Percentiles rank a stretch among this genome's conserved stretches.
These are phyloP conservation scores for Sugiyamaella smithiae DNA, from an alignment of 805 yeast genomes.

Conservation along the genomic window DNA sequence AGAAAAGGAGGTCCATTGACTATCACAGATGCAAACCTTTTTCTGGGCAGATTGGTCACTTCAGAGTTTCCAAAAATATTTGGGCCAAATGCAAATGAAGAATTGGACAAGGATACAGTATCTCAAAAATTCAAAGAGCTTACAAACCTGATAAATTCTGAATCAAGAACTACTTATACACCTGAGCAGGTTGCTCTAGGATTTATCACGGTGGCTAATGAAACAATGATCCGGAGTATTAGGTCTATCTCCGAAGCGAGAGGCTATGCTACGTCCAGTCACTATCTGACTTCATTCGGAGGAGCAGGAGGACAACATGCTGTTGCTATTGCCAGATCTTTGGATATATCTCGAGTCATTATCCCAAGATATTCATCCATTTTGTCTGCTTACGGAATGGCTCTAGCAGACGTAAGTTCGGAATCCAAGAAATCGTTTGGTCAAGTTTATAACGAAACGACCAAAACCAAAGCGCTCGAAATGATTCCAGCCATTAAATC, in stretches of 20 bases:
- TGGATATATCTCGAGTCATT: conserved; percentile 65
- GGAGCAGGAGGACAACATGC: conserved; percentile 95
- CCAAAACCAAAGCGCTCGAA: conserved; percentile 41
- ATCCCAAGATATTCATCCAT: conserved; percentile 80
- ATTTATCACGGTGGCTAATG: conserved; percentile 77
- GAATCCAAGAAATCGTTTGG: conserved; percentile 39
- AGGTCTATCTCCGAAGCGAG: conserved; percentile 79
- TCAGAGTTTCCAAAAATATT: conserved; percentile 76
- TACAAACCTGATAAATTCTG: conserved; percentile 43
- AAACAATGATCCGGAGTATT: conserved; percentile 83
- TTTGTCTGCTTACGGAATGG: conserved; percentile 83
- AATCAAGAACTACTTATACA: conserved; percentile 28
- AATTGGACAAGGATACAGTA: conserved; percentile 57
- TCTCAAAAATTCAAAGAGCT: conserved; percentile 49
- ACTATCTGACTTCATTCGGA: conserved; percentile 77
- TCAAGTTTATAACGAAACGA: conserved; percentile 50
- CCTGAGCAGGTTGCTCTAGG: conserved; percentile 73
- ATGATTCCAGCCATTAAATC: conserved; percentile 51
- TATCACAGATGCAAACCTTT: conserved; percentile 77
- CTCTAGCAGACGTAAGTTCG: conserved; percentile 76
- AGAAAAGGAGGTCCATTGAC: conserved; percentile 82
- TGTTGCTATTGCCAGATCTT: conserved; percentile 63
- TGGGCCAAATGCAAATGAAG: conserved; percentile 72
- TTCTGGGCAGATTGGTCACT: conserved; percentile 67
- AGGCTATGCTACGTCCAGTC: conserved; percentile 64